A percentile compares a stretch with the other conserved stretches of the same genome.
Conservation (phyloP, 805 yeast genomes). For the Suhomyces sp. region DNA sequence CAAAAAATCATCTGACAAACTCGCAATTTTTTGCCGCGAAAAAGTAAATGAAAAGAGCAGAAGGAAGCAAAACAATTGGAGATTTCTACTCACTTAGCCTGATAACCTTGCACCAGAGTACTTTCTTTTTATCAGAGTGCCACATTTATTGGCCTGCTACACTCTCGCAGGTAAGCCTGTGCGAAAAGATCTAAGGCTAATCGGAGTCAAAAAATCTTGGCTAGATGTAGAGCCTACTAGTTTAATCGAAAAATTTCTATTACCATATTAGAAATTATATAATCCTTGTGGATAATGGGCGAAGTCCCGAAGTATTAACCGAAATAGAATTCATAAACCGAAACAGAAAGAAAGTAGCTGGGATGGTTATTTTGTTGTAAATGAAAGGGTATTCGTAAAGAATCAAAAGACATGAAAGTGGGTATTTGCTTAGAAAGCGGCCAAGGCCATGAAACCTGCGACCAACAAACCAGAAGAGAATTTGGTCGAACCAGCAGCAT, state of each 20-base stretch:
- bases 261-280: not conserved
- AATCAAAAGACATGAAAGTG: not conserved
- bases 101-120: too few species aligned
- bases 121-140: too few species aligned
- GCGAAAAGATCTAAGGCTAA: not conserved
- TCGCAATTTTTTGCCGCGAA: not conserved
- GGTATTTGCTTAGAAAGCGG: not conserved
- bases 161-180: not conserved
- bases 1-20: not conserved
- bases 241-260: not conserved
- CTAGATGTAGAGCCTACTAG: not conserved
- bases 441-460: conserved; percentile 7
- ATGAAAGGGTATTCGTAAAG: not conserved
- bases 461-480: conserved; percentile 7
- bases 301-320: not conserved
- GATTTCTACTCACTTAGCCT: not conserved
- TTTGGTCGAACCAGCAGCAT: conserved; percentile 8
- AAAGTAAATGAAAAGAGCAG: not conserved
- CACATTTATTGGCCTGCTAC: too few species aligned
- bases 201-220: not conserved
- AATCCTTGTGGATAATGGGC: not conserved
- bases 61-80: not conserved
- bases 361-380: not conserved
- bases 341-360: not conserved
- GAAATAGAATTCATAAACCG: not conserved